These are phyloP conservation scores for Erodium moschatum DNA, from an alignment of 441 rosid genomes.

Conservation along the genomic window DNA sequence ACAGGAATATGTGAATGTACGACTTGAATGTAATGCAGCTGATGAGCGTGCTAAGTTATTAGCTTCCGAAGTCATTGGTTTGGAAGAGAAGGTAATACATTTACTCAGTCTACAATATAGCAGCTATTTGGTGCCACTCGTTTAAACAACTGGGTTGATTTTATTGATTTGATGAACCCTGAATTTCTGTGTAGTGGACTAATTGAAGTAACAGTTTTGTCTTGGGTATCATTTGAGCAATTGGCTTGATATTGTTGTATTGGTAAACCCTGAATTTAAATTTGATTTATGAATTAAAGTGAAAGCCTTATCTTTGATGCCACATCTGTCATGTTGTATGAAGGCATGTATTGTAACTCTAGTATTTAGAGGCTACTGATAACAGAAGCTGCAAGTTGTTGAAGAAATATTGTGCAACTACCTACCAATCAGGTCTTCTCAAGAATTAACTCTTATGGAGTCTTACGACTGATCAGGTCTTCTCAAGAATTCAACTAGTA, in stretches of 20 bases:
- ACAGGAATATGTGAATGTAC: constrained; percentile 65
- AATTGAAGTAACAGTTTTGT: not conserved
- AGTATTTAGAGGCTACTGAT: not conserved
- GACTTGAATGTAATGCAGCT: constrained; percentile 77
- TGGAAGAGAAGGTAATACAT: constrained; percentile 87
- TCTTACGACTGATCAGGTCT: too few species aligned
- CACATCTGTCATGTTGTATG: not conserved
- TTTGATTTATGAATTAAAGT: not conserved
- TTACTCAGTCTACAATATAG: constrained; percentile 8
- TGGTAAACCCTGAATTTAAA: not conserved
- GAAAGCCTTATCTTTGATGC: not conserved
- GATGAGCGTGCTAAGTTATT: constrained; percentile 85
- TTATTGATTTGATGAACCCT: not conserved
- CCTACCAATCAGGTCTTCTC: not conserved
- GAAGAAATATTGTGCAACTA: not conserved
- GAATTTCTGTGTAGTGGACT: not conserved
- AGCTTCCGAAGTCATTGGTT: constrained; percentile 92
- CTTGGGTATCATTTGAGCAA: not conserved
- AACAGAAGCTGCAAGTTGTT: not conserved
- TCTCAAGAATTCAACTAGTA: not conserved
- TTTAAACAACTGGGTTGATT: not conserved
- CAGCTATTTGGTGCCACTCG: not conserved
- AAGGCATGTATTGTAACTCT: not conserved
- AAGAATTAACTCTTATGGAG: too few species aligned
- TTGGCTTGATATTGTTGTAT: constrained; percentile 1